Conservation (phyloP, 768 basidiomycete genomes). For the Cystobasidiopsis lactophilus region DNA sequence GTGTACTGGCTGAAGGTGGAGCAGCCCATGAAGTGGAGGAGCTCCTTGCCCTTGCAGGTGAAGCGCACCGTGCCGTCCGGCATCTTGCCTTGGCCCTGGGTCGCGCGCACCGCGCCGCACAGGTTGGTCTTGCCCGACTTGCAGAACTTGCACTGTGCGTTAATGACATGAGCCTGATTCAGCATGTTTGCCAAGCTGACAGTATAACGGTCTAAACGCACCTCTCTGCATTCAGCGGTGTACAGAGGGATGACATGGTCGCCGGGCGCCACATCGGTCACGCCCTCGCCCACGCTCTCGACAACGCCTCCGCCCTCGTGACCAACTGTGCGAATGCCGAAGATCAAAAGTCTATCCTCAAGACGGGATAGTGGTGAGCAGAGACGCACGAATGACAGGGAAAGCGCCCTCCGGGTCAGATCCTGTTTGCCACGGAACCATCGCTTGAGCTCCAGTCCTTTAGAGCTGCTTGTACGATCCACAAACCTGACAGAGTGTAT, state of each 20-base stretch:
- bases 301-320: constrained; percentile 60
- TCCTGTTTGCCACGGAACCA: not conserved
- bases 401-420: constrained; percentile 52
- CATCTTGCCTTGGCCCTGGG: constrained; percentile 73
- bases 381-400: constrained; percentile 14
- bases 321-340: constrained; percentile 2
- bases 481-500: constrained; percentile 77
- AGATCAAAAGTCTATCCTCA: constrained; percentile 49
- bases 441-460: not conserved
- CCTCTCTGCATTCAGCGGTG: constrained; percentile 53
- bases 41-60: constrained; percentile 60
- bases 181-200: too few species aligned
- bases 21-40: constrained; percentile 94
- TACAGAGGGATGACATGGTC: constrained; percentile 75
- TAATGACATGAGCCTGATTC: not conserved
- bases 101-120: constrained; percentile 55
- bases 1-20: constrained; percentile 99
- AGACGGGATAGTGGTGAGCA: constrained; percentile 2
- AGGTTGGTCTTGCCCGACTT: constrained; percentile 78
- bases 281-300: constrained; percentile 90
- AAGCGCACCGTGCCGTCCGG: constrained; percentile 74
- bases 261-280: constrained; percentile 56
- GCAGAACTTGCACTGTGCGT: constrained; percentile 78
- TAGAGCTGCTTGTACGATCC: not conserved
- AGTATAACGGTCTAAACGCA: not conserved